These are phyloP conservation scores for Gentiana macrophylla DNA, from an alignment of 257 asterid genomes.

Conservation along the genomic window DNA sequence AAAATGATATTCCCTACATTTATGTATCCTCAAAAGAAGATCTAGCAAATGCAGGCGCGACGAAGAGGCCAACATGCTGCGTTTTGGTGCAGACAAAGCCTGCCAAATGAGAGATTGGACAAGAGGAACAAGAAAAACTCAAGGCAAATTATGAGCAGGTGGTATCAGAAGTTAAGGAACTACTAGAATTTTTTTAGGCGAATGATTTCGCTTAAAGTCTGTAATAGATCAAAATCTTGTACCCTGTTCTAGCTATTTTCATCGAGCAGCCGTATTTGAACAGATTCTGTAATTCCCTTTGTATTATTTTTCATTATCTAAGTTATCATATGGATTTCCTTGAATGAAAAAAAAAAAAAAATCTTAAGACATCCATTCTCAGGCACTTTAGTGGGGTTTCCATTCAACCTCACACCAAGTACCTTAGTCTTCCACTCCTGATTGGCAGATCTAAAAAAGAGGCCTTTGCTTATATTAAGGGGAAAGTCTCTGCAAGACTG, in stretches of 20 bases:
- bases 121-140: conserved; percentile 66
- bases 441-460: not conserved
- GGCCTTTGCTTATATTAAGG: not conserved
- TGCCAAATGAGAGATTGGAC: conserved; percentile 51
- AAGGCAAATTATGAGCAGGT: conserved; percentile 64
- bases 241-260: too few species aligned
- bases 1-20: conserved; percentile 66
- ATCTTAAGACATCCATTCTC: too few species aligned
- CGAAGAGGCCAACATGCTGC: conserved; percentile 92
- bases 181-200: conserved; percentile 23
- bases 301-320: too few species aligned
- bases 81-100: conserved; percentile 73
- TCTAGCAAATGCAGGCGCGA: conserved; percentile 85
- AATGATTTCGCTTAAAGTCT: not conserved
- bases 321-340: too few species aligned
- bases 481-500: not conserved
- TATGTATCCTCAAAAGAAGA: conserved; percentile 86
- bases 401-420: too few species aligned
- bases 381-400: too few species aligned
- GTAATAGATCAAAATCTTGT: too few species aligned
- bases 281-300: too few species aligned
- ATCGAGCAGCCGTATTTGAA: too few species aligned
- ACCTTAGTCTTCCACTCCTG: too few species aligned
- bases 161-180: conserved; percentile 41
- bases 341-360: too few species aligned